Conservation (phyloP, 495 filamentous ascomycete genomes). For the Chaetomium fimeti region DNA sequence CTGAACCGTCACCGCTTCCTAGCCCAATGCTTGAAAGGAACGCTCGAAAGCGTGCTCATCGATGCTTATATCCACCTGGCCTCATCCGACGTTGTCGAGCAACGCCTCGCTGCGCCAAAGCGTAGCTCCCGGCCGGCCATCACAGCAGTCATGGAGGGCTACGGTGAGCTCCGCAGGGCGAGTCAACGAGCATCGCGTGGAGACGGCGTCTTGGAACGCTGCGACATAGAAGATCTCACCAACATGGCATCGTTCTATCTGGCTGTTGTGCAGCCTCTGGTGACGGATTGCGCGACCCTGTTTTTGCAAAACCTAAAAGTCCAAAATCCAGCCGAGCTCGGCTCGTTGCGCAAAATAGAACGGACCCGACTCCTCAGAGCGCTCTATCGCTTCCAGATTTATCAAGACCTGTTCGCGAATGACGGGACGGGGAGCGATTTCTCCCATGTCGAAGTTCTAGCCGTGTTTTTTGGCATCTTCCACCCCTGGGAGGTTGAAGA, state of each 20-base stretch:
- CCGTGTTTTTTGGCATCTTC: not conserved
- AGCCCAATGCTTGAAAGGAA: conserved; percentile 14
- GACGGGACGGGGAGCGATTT: not conserved
- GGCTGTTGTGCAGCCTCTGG: conserved; percentile 28
- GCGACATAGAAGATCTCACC: not conserved
- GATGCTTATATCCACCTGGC: conserved; percentile 25
- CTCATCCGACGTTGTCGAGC: not conserved
- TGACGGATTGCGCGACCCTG: conserved; percentile 13
- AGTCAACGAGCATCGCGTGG: not conserved
- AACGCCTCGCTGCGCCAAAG: not conserved
- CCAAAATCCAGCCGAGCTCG: not conserved
- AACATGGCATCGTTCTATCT: conserved; percentile 21
- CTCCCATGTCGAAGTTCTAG: not conserved
- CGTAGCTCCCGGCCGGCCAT: not conserved
- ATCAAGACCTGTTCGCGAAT: conserved; percentile 29
- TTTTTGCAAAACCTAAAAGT: conserved; percentile 14
- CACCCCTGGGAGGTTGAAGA: conserved; percentile 28
- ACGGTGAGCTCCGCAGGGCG: not conserved
- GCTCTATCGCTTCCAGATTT: conserved; percentile 35
- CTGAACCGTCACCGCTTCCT: conserved; percentile 24
- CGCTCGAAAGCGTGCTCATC: conserved; percentile 20
- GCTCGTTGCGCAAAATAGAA: conserved; percentile 24
- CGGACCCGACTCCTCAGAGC: conserved; percentile 26
- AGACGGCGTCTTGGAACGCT: not conserved
- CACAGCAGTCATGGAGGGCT: not conserved